Conservation (phyloP, 257 asterid species). For the Rhazya stricta region DNA sequence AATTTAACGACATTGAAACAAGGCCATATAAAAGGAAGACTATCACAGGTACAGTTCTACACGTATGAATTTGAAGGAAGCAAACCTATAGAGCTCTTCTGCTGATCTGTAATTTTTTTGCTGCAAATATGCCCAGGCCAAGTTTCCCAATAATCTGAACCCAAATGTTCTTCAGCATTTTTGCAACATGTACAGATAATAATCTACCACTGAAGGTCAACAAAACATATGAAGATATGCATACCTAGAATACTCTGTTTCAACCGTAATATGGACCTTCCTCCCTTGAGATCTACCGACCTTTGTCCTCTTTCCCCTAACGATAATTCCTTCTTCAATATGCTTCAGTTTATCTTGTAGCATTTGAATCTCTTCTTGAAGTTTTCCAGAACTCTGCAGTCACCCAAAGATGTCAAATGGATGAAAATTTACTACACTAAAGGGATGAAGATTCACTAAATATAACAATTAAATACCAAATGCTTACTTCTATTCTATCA, state of each 20-base stretch:
- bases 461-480: not conserved
- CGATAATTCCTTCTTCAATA: conserved; percentile 63
- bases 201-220: not conserved
- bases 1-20: not conserved
- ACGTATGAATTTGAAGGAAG: not conserved
- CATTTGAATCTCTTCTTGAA: conserved; percentile 65
- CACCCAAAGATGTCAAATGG: not conserved
- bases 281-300: conserved; percentile 85
- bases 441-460: not conserved
- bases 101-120: conserved; percentile 63
- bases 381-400: conserved; percentile 74
- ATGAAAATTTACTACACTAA: not conserved
- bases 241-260: conserved; percentile 84
- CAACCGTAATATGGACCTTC: conserved; percentile 63
- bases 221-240: conserved; percentile 3
- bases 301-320: conserved; percentile 71
- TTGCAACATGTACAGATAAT: not conserved
- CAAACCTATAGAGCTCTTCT: conserved; percentile 73
- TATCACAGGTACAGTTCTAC: not conserved
- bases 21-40: not conserved
- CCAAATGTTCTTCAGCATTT: not conserved
- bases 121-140: conserved; percentile 93
- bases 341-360: conserved; percentile 59
- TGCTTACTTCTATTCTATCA: not conserved
- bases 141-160: conserved; percentile 75